Evolutionary conservation across 2,329 filamentous ascomycete species (phyloP).

Genomic region (Gremmenia infestans): DNA sequence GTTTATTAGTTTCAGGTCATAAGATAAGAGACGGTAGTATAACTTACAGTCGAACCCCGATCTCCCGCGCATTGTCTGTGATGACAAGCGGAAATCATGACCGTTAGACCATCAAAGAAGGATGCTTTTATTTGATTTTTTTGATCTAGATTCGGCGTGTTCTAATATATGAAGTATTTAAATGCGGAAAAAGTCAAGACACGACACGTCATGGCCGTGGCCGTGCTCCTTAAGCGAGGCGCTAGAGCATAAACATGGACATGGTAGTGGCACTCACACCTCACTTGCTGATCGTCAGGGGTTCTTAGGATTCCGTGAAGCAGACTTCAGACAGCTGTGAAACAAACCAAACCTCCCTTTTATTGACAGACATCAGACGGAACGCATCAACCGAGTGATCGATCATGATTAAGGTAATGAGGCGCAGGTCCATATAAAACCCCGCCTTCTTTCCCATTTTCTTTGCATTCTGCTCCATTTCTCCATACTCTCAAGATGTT

Average conservation of each 20-base stretch:
- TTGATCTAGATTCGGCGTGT: too few relatives aligned
- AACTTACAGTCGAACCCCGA: not conserved
- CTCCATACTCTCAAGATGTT: not conserved
- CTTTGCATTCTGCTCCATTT: not conserved
- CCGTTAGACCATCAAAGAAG: slow-evolving; percentile 32
- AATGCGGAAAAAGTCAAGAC: too few relatives aligned
- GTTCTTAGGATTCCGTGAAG: not conserved
- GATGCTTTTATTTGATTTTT: not conserved
- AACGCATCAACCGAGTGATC: not conserved
- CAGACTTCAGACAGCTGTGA: slow-evolving; percentile 2
- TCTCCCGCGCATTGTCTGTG: not conserved
- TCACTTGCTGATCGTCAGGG: not conserved
- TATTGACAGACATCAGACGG: not conserved
- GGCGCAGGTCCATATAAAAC: not conserved
- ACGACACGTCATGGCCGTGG: too few relatives aligned
- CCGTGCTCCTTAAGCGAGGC: not conserved
- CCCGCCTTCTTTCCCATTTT: not conserved
- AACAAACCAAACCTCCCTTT: not conserved
- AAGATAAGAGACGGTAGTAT: too few relatives aligned
- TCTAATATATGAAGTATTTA: too few relatives aligned
- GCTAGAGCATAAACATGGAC: too few relatives aligned
- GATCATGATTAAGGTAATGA: not conserved
- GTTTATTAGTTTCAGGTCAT: not conserved
- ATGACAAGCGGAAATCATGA: slow-evolving; percentile 35
- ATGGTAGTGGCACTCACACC: too few relatives aligned